Percentiles rank a stretch among this genome's conserved stretches.
Evolutionary conservation across 345 rosid genomes (phyloP).

Genomic region (Fremontodendron californicum): DNA sequence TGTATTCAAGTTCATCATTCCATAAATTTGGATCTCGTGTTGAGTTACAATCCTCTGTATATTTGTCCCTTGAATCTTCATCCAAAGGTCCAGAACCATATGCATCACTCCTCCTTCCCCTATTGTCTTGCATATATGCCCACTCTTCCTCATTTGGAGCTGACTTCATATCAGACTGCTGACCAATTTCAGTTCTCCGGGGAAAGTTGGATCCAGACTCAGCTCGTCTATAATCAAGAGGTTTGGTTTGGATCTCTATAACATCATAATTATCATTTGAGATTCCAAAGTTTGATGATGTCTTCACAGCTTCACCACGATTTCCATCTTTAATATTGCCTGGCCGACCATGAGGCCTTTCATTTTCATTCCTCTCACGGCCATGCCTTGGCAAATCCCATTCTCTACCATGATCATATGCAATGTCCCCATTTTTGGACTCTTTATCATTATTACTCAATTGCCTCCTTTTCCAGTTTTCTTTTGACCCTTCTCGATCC

Average conservation of each 20-base stretch:
- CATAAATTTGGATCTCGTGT: slow-evolving; percentile 43
- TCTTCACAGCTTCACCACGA: slow-evolving; percentile 92
- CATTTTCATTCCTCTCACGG: slow-evolving; percentile 86
- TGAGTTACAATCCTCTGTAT: slow-evolving; percentile 43
- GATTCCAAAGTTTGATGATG: slow-evolving; percentile 81
- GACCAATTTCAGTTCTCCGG: slow-evolving; percentile 52
- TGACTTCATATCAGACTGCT: slow-evolving; percentile 53
- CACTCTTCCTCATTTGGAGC: slow-evolving; percentile 63
- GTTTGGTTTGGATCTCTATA: slow-evolving; percentile 94
- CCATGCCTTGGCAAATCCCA: slow-evolving; percentile 78
- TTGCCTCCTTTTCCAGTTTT: slow-evolving; percentile 73
- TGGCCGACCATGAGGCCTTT: slow-evolving; percentile 80
- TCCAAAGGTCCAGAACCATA: slow-evolving; percentile 47
- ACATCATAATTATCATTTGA: slow-evolving; percentile 94
- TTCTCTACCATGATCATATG: slow-evolving; percentile 68
- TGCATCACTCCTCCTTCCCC: slow-evolving; percentile 53
- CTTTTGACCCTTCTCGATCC: slow-evolving; percentile 68
- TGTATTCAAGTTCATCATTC: slow-evolving; percentile 65
- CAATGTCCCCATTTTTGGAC: slow-evolving; percentile 58
- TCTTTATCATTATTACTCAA: slow-evolving; percentile 52
- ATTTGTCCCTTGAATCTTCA: slow-evolving; percentile 71
- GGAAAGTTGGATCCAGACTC: slow-evolving; percentile 58
- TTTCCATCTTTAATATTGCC: slow-evolving; percentile 69
- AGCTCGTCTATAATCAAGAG: slow-evolving; percentile 65
- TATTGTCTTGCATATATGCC: slow-evolving; percentile 52